Percentiles rank a stretch among this genome's conserved stretches.
Conservation (phyloP, 2,329 filamentous ascomycete genomes). For the Calonectria multiphialidica region DNA sequence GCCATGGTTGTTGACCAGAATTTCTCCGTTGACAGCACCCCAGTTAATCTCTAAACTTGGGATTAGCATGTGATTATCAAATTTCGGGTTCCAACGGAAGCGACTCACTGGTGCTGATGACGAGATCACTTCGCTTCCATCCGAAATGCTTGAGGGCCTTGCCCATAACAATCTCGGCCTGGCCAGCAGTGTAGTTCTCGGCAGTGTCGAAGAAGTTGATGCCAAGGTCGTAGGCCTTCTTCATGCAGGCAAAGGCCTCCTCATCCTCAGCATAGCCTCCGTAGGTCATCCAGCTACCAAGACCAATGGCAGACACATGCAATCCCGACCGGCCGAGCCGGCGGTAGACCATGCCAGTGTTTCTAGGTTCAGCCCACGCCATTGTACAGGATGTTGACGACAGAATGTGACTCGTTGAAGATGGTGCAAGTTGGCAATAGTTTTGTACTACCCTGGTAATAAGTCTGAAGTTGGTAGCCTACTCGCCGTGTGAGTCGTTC, state of each 20-base stretch:
- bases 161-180: conserved; percentile 75
- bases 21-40: conserved; percentile 71
- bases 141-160: conserved; percentile 70
- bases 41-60: conserved; percentile 67
- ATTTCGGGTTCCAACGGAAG: accelerated
- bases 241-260: conserved; percentile 71
- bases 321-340: conserved; percentile 66
- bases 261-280: conserved; percentile 75
- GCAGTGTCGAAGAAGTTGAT: conserved; percentile 75
- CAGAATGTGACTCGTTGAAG: not conserved
- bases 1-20: conserved; percentile 74
- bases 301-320: conserved; percentile 75
- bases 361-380: conserved; percentile 58
- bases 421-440: not conserved
- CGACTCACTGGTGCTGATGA: conserved; percentile 65
- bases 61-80: conserved; percentile 16
- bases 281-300: conserved; percentile 76
- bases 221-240: conserved; percentile 70
- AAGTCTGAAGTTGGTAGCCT: conserved; percentile 14
- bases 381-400: conserved; percentile 43
- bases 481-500: not conserved
- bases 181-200: conserved; percentile 70
- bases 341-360: conserved; percentile 59
- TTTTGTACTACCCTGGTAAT: conserved; percentile 12
- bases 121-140: conserved; percentile 72